These are phyloP conservation scores for Ophiostoma angusticollis DNA, from an alignment of 2,329 filamentous ascomycete species.

Conservation along the genomic window DNA sequence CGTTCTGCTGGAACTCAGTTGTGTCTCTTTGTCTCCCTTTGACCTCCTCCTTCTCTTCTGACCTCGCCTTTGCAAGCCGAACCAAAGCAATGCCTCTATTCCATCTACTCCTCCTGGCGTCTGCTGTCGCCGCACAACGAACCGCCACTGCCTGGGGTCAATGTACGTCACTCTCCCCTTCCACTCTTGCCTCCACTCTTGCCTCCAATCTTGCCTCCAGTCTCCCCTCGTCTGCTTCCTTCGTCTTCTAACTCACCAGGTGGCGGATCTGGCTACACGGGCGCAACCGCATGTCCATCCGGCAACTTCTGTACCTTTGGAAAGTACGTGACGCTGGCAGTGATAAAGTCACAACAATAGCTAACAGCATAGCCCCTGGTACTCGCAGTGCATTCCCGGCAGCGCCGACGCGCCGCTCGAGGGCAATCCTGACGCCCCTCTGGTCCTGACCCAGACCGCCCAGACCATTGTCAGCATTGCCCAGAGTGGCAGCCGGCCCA, in stretches of 20 bases:
- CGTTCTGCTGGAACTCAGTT: too few species aligned
- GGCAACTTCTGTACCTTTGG: constrained; percentile 5
- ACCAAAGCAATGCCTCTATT: not conserved
- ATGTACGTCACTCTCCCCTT: constrained; percentile 2
- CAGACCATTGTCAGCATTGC: constrained; percentile 8
- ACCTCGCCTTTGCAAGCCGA: too few species aligned
- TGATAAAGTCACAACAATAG: too few species aligned
- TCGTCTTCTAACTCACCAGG: not conserved
- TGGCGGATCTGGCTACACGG: not conserved
- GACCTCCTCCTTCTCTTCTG: too few species aligned
- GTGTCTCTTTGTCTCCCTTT: too few species aligned
- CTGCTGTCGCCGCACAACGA: not conserved
- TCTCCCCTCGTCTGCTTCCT: too few species aligned
- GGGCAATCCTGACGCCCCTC: constrained; percentile 5
- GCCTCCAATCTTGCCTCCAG: too few species aligned
- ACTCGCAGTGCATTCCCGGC: constrained; percentile 10
- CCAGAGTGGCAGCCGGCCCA: constrained; percentile 1
- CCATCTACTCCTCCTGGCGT: not conserved
- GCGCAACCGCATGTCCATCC: not conserved
- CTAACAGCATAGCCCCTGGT: constrained; percentile 6
- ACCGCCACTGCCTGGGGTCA: constrained; percentile 1
- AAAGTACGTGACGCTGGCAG: too few species aligned
- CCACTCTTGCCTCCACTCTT: too few species aligned
- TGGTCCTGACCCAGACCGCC: constrained; percentile 5
- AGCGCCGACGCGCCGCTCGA: constrained; percentile 4